Percentiles rank a stretch among this genome's conserved stretches.
Conservation (phyloP, 192 early-diverging fungal species). For the Linderina pennispora region DNA sequence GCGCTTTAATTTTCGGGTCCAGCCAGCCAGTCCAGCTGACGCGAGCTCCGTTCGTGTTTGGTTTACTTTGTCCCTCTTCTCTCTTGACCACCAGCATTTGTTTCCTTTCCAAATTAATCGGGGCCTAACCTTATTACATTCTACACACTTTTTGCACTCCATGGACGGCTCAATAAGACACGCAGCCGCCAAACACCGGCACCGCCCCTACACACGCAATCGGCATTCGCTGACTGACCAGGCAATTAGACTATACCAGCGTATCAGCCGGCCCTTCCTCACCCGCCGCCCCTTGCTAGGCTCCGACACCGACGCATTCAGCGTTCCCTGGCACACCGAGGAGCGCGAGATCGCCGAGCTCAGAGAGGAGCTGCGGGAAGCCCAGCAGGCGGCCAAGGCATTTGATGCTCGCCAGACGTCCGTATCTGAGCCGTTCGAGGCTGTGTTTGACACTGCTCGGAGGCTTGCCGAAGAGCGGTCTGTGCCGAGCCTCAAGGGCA, state of each 20-base stretch:
- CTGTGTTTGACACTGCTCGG: constrained; percentile 33
- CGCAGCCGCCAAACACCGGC: constrained; percentile 21
- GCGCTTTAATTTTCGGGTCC: too few relatives aligned
- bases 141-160: too few relatives aligned
- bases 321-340: constrained; percentile 39
- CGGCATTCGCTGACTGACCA: constrained; percentile 14
- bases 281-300: constrained; percentile 2
- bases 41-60: too few relatives aligned
- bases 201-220: constrained; percentile 17
- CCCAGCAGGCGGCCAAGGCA: constrained; percentile 7
- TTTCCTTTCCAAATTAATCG: too few relatives aligned
- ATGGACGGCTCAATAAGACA: too few relatives aligned
- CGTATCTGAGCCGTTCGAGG: constrained; percentile 19
- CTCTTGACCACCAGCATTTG: too few relatives aligned
- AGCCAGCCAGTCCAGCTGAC: too few relatives aligned
- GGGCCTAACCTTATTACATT: too few relatives aligned
- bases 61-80: too few relatives aligned
- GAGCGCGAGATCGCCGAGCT: constrained; percentile 35
- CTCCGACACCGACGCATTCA: constrained; percentile 18
- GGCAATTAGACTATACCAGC: constrained; percentile 18
- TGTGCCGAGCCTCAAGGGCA: neutral
- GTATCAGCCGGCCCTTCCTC: constrained; percentile 29
- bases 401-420: constrained; percentile 8
- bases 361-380: constrained; percentile 16
- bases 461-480: constrained; percentile 14